Percentiles rank a stretch among this genome's conserved stretches.
These are phyloP conservation scores for Monilinia polystroma DNA, from an alignment of 2,329 filamentous ascomycete genomes.

Conservation along the genomic window DNA sequence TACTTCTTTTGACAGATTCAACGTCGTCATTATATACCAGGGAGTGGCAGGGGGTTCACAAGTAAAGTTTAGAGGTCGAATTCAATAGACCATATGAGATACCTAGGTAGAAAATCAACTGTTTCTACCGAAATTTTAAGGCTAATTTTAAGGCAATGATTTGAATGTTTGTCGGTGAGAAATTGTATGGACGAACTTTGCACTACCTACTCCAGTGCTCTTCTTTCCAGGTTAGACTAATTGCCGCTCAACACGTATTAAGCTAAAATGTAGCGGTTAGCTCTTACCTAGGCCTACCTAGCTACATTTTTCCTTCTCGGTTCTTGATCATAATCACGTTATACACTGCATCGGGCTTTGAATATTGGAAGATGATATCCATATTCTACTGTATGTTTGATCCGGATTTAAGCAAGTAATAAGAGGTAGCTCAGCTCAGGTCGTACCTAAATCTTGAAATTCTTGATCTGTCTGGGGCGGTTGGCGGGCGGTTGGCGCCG, in stretches of 20 bases:
- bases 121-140: constrained; percentile 3
- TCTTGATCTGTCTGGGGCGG: too few relatives aligned
- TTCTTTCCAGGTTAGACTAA: background rate
- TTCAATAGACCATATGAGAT: constrained; percentile 21
- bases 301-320: too few relatives aligned
- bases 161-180: background rate
- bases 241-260: background rate
- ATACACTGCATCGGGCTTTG: too few relatives aligned
- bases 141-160: background rate
- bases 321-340: background rate
- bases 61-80: constrained; percentile 14
- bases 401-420: too few relatives aligned
- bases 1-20: constrained; percentile 35
- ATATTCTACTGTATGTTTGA: too few relatives aligned
- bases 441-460: too few relatives aligned
- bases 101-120: constrained; percentile 16
- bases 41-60: constrained; percentile 22
- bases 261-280: too few relatives aligned
- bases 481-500: too few relatives aligned
- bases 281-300: too few relatives aligned
- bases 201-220: background rate
- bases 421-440: too few relatives aligned
- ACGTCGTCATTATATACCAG: constrained; percentile 31
- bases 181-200: background rate
- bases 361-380: too few relatives aligned